Percentiles rank a stretch among this genome's conserved stretches.
Evolutionary conservation across 768 basidiomycete species (phyloP).

Genomic region (Termitomyces sp.): DNA sequence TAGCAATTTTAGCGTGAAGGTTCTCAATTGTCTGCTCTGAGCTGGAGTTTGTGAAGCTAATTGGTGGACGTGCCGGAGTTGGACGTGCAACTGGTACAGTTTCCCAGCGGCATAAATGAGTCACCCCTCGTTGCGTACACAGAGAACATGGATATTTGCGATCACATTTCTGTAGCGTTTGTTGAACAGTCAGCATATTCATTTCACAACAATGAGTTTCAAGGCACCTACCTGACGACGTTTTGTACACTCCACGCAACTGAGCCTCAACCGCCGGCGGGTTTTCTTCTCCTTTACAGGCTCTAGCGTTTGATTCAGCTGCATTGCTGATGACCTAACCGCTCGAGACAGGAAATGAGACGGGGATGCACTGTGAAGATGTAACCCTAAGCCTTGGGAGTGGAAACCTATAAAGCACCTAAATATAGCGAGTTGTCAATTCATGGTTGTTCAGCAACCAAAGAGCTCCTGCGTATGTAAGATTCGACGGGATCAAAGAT

Average conservation of each 20-base stretch:
- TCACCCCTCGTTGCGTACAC: slow-evolving; percentile 31
- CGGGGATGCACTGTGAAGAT: not conserved
- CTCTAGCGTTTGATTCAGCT: slow-evolving; percentile 5
- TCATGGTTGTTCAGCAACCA: slow-evolving; percentile 13
- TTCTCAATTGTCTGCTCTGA: slow-evolving; percentile 17
- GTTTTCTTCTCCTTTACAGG: slow-evolving; percentile 41
- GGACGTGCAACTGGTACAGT: slow-evolving; percentile 36
- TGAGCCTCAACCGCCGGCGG: slow-evolving; percentile 40
- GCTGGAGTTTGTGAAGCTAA: not conserved
- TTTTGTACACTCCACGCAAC: slow-evolving; percentile 53
- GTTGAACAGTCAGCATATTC: slow-evolving; percentile 2
- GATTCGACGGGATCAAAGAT: slow-evolving; percentile 6
- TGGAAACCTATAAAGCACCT: not conserved
- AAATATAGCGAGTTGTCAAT: slow-evolving; percentile 5
- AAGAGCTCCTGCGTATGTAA: slow-evolving; percentile 2
- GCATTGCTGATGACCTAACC: not conserved
- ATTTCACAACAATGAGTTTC: not conserved
- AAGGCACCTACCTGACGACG: slow-evolving; percentile 39
- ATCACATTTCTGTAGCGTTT: slow-evolving; percentile 42
- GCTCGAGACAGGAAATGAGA: not conserved
- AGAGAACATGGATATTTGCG: slow-evolving; percentile 36
- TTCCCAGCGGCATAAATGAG: slow-evolving; percentile 43
- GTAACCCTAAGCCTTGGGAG: not conserved
- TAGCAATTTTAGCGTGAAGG: slow-evolving; percentile 21
- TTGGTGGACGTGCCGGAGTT: slow-evolving; percentile 32